Conservation (phyloP, 805 yeast genomes). For the Candida taoyuanica region DNA sequence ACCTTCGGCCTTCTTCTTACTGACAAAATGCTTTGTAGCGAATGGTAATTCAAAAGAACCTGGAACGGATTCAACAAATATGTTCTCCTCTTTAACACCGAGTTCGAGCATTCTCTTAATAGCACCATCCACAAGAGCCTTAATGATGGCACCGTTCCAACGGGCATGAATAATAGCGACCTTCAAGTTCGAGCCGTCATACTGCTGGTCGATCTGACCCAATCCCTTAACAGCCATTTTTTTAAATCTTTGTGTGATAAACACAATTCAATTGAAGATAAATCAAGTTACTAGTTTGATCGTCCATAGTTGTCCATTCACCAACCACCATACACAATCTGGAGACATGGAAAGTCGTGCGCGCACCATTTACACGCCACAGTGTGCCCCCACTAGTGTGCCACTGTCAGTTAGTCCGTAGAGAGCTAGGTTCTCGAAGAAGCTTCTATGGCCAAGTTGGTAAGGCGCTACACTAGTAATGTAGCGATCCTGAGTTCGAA, state of each 20-base stretch:
- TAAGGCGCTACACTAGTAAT: slow-evolving; percentile 83
- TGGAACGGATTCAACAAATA: slow-evolving; percentile 81
- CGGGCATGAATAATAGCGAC: slow-evolving; percentile 93
- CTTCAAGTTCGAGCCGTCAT: slow-evolving; percentile 64
- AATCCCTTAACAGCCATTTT: slow-evolving; percentile 78
- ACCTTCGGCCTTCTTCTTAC: slow-evolving; percentile 37
- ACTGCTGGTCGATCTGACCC: slow-evolving; percentile 63
- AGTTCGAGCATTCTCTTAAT: slow-evolving; percentile 49
- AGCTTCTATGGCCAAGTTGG: slow-evolving; percentile 59
- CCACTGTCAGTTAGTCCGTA: background rate
- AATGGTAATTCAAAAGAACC: slow-evolving; percentile 93
- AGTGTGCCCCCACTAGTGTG: slow-evolving; percentile 6
- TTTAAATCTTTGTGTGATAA: background rate
- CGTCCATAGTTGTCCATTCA: too few relatives aligned
- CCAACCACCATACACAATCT: too few relatives aligned
- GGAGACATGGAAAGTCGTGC: too few relatives aligned
- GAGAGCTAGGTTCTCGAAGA: slow-evolving; percentile 1
- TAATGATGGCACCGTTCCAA: slow-evolving; percentile 82
- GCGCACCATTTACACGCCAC: too few relatives aligned
- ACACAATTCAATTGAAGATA: background rate
- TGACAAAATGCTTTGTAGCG: slow-evolving; percentile 54
- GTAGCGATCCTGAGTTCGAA: slow-evolving; percentile 78
- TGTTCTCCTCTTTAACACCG: slow-evolving; percentile 74
- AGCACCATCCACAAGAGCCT: slow-evolving; percentile 77
- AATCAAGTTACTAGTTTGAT: background rate